These are phyloP conservation scores for Blakeslea trispora DNA, from an alignment of 371 early-diverging fungal genomes.

Conservation along the genomic window DNA sequence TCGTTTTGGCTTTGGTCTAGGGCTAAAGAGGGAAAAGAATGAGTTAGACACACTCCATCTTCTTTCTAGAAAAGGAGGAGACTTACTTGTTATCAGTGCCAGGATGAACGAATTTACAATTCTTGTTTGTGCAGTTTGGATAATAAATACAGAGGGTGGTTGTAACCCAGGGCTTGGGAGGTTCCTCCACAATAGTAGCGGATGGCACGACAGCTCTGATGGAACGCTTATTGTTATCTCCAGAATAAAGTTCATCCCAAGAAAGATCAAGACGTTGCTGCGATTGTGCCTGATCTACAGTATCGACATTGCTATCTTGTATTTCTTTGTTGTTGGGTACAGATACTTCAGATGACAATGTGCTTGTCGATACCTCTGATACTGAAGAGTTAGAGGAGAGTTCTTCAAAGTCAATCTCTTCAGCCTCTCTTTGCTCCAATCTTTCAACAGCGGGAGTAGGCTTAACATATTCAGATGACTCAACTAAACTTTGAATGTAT, in stretches of 20 bases:
- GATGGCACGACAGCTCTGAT: neutral
- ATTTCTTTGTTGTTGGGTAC: neutral
- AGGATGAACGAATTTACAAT: conserved; percentile 59
- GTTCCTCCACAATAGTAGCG: neutral
- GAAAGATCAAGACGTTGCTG: neutral
- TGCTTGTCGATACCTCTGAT: neutral
- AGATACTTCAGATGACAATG: neutral
- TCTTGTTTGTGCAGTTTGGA: conserved; percentile 61
- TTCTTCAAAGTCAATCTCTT: neutral
- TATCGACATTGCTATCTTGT: neutral
- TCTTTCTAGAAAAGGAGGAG: neutral
- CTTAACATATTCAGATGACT: neutral
- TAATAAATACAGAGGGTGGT: conserved; percentile 49
- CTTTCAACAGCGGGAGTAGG: neutral
- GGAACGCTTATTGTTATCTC: neutral
- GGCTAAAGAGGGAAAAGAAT: too few relatives aligned
- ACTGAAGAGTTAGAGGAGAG: conserved; percentile 2
- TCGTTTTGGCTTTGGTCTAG: conserved; percentile 9
- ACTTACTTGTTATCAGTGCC: conserved; percentile 50
- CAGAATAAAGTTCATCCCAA: conserved; percentile 6
- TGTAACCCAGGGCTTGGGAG: neutral
- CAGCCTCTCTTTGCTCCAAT: neutral
- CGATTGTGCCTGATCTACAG: neutral
- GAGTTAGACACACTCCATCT: neutral
- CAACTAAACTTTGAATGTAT: neutral